Evolutionary conservation across 176 grass and related monocot genomes (phyloP).

Genomic region (Saccharum officinarum): DNA sequence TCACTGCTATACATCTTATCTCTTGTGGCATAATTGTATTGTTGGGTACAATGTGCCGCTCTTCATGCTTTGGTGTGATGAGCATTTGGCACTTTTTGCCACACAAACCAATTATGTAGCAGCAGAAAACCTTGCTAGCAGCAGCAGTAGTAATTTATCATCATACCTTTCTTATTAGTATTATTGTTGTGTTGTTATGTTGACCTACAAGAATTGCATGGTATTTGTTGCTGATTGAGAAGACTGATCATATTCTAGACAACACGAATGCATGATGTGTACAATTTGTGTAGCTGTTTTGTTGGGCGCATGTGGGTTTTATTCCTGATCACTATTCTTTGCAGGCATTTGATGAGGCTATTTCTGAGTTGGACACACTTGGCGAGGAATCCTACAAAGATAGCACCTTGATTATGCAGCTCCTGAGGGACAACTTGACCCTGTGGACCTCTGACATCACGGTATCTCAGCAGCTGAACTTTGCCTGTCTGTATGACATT

Average conservation of each 20-base stretch:
- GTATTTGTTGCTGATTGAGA: neutral
- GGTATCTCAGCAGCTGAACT: conserved; percentile 24
- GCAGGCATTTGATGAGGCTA: conserved; percentile 91
- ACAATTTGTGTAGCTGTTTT: neutral
- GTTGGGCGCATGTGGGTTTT: neutral
- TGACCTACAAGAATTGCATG: neutral
- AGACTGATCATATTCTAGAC: neutral
- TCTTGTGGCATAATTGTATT: neutral
- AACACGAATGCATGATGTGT: neutral
- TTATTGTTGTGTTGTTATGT: neutral
- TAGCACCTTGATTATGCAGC: conserved; percentile 94
- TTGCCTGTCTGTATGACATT: neutral
- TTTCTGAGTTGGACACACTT: conserved; percentile 81
- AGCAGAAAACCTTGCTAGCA: neutral
- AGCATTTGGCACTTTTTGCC: neutral
- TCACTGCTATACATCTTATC: neutral
- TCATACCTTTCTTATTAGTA: neutral
- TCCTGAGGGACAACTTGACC: conserved; percentile 86
- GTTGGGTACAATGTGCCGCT: neutral
- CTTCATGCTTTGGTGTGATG: neutral
- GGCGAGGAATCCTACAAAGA: conserved; percentile 90
- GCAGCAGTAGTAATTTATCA: neutral
- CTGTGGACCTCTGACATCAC: conserved; percentile 85
- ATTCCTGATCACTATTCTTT: neutral
- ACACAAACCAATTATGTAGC: neutral